A percentile compares a stretch with the other conserved stretches of the same genome.
phyloP scores from a whole-genome alignment of 1,284 basidiomycete species.

The Xerocomus amazonicus region DNA sequence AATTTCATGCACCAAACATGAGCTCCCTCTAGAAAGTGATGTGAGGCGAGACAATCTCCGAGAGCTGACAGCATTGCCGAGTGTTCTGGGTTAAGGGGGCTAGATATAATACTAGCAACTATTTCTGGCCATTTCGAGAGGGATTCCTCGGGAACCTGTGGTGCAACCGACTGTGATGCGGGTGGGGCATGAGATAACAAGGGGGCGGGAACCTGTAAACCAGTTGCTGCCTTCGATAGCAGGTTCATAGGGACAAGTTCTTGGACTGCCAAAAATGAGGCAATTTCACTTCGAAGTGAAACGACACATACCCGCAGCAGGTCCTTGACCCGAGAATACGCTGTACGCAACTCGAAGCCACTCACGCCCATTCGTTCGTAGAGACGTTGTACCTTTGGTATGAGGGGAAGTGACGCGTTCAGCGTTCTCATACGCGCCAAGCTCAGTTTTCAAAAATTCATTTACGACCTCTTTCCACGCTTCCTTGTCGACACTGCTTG shows the following conservation, averaged over 20 bases:
- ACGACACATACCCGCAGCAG: conserved; percentile 61
- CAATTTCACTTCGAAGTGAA: conserved; percentile 2
- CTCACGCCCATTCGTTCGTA: conserved; percentile 54
- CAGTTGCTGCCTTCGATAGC: conserved; percentile 37
- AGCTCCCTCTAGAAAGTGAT: conserved; percentile 80
- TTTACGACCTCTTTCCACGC: conserved; percentile 89
- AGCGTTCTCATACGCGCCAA: conserved; percentile 45
- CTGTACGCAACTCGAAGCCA: conserved; percentile 82
- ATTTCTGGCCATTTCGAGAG: conserved; percentile 85
- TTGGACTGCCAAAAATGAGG: conserved; percentile 52
- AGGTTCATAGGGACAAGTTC: conserved; percentile 66
- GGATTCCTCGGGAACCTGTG: conserved; percentile 52
- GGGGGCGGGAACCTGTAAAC: conserved; percentile 40
- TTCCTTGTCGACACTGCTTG: conserved; percentile 90
- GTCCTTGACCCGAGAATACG: conserved; percentile 81
- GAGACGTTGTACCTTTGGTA: conserved; percentile 10
- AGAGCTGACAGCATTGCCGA: conserved; percentile 82
- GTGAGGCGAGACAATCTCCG: conserved; percentile 75
- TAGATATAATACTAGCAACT: conserved; percentile 79
- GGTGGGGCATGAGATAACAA: conserved; percentile 49
- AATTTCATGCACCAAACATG: conserved; percentile 77
- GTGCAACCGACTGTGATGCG: conserved; percentile 47
- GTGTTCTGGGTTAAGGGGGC: conserved; percentile 59
- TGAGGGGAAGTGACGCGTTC: conserved; percentile 15
- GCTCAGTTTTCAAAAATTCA: conserved; percentile 82